Conservation (phyloP, 768 basidiomycete species). For the Cystofilobasidium ferigula region DNA sequence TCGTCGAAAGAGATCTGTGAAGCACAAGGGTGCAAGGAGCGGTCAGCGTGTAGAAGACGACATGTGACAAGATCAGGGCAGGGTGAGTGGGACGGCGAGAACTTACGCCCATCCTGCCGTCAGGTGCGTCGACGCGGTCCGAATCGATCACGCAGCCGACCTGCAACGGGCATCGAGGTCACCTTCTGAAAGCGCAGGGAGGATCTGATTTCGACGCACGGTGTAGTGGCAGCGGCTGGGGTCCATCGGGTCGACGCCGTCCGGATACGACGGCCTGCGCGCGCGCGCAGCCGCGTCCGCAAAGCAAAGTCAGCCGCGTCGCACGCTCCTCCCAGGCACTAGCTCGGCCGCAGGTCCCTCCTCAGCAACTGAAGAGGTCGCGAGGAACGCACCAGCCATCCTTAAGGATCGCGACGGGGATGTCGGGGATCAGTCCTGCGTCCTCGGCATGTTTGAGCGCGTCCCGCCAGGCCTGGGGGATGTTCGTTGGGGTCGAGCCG, state of each 20-base stretch:
- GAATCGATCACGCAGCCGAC: conserved; percentile 34
- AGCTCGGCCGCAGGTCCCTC: too few relatives aligned
- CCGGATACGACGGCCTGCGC: not conserved
- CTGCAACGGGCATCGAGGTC: not conserved
- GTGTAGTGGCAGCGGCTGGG: not conserved
- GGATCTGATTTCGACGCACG: not conserved
- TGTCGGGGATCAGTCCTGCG: conserved; percentile 61
- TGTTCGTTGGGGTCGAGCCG: not conserved
- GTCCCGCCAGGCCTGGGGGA: conserved; percentile 54
- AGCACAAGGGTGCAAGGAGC: not conserved
- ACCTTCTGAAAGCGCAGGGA: too few relatives aligned
- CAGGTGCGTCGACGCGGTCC: conserved; percentile 65
- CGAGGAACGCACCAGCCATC: conserved; percentile 27
- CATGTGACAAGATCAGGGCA: not conserved
- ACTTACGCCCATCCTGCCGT: conserved; percentile 48
- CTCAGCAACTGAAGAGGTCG: too few relatives aligned
- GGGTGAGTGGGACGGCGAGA: not conserved
- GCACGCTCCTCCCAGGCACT: too few relatives aligned
- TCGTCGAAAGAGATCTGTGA: conserved; percentile 59
- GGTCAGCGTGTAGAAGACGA: not conserved
- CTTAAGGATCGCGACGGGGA: conserved; percentile 45
- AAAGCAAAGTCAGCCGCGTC: not conserved
- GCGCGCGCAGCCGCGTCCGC: too few relatives aligned
- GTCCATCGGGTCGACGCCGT: not conserved
- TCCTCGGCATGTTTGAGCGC: conserved; percentile 57